Evolutionary conservation across 163 green algal genomes (phyloP).

Genomic region (Volvox carteri): DNA sequence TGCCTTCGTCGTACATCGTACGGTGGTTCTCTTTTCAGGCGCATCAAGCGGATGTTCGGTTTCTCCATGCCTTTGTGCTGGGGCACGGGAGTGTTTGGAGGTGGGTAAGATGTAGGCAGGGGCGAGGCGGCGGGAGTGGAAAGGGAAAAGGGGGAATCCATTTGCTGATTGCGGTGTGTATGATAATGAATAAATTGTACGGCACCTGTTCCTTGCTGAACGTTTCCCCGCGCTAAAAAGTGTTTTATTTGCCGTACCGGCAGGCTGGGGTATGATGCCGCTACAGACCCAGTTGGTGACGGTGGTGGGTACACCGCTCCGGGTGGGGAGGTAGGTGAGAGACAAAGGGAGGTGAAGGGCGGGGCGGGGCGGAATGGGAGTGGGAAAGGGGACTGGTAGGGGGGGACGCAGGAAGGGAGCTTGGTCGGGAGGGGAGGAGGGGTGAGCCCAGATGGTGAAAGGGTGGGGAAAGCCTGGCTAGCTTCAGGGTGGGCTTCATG

Average conservation of each 20-base stretch:
- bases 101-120: neutral
- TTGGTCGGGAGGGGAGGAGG: neutral
- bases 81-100: slow-evolving; percentile 42
- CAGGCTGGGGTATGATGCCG: slow-evolving; percentile 43
- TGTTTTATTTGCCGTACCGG: neutral
- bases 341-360: neutral
- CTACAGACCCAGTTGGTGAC: slow-evolving; percentile 1
- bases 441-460: neutral
- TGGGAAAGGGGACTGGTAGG: neutral
- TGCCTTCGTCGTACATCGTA: neutral
- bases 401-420: no score
- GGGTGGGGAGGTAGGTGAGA: neutral
- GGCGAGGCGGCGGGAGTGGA: neutral
- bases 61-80: slow-evolving; percentile 47
- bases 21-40: neutral
- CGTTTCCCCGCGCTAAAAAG: neutral
- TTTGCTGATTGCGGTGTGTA: neutral
- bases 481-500: no score
- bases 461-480: neutral
- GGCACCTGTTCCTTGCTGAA: neutral
- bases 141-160: neutral
- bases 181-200: neutral
- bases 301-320: slow-evolving; percentile 5
- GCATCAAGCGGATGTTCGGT: neutral
- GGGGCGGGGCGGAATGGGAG: no score